phyloP scores from a whole-genome alignment of 768 basidiomycete species.

The Clavulina sp. region DNA sequence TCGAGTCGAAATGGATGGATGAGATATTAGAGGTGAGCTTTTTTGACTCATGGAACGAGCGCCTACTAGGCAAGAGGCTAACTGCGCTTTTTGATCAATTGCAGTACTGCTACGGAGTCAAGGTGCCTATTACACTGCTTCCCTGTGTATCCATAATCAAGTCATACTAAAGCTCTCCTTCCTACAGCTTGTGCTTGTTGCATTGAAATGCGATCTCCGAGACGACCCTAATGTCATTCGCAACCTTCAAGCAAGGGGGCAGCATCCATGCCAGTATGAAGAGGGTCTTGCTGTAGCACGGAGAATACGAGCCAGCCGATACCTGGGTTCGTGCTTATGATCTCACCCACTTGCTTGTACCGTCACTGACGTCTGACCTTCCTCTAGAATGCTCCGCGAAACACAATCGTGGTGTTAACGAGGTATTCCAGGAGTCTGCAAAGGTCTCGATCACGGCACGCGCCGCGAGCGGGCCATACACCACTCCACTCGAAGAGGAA shows the following conservation, averaged over 20 bases:
- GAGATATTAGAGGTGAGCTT: constrained; percentile 36
- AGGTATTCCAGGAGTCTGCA: constrained; percentile 86
- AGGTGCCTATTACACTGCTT: constrained; percentile 30
- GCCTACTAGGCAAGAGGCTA: background rate
- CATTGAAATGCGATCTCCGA: constrained; percentile 88
- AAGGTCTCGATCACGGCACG: constrained; percentile 64
- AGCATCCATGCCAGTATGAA: constrained; percentile 74
- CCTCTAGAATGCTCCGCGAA: constrained; percentile 85
- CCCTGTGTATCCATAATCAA: background rate
- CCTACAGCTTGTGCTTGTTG: constrained; percentile 72
- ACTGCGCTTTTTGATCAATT: constrained; percentile 15
- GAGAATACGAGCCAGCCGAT: constrained; percentile 82
- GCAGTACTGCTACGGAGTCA: constrained; percentile 89
- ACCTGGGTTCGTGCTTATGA: constrained; percentile 49
- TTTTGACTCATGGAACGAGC: background rate
- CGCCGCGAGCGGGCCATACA: constrained; percentile 35
- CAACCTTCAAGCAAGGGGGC: constrained; percentile 49
- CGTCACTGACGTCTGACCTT: background rate
- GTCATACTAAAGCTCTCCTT: background rate
- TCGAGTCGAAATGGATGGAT: constrained; percentile 92
- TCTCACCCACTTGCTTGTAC: background rate
- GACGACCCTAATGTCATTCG: constrained; percentile 63
- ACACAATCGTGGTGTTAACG: constrained; percentile 84
- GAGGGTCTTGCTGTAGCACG: constrained; percentile 77
- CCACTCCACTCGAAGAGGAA: too few relatives aligned